Evolutionary conservation across 2,329 filamentous ascomycete species (phyloP), one percentile per base, ranked within the genome.

Genomic region (Exophiala oligosperma): DNA sequence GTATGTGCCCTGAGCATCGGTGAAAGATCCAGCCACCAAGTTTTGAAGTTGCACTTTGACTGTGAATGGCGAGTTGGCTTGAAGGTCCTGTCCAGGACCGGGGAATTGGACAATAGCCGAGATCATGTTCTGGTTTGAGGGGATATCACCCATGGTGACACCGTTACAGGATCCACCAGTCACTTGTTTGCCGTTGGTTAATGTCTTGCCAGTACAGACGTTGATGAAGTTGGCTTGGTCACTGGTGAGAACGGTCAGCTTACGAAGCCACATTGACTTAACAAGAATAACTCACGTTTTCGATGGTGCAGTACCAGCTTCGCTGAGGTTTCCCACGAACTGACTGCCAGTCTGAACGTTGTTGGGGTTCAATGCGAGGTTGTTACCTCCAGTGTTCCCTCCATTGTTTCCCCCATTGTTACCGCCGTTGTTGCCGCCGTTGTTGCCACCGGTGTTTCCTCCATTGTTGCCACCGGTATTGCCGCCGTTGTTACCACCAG

Each of bases 101-200:
- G 82, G 82, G 63, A 66, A 74, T 23, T 72, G 72, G 64, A 84
- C 79, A 51, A 84, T 76, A 29, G 79, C 71, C n/a, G 81, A 82
- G 51, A 84, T 71, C 82, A 85, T 85, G 62, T 80, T 77, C 56
- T 65, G 66, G 17, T 72, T 68, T 7, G 76, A 72, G 7, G 82
- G 82, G 56, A 85, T 80, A 47, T 80, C 76, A 61, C 82, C 82
- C 80, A 84, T 83, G n/a, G 78, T 79, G 55, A 84, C 79, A 59
- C 79, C 78, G 67, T 84, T 85, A 71, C 83, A 85, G 46, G 81
- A 84, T 8, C 81, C 81, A 0, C 60, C 67, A 40, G 73, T 70
- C 61, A 75, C 70, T 63, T 84, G 82, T 4, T 73, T 71, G 61
- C 82, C 83, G 62, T 85, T 84, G 60, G 82, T 85, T 56, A 81